These are phyloP conservation scores for Globomyces sp. DNA, from an alignment of 371 early-diverging fungal genomes.

Conservation along the genomic window DNA sequence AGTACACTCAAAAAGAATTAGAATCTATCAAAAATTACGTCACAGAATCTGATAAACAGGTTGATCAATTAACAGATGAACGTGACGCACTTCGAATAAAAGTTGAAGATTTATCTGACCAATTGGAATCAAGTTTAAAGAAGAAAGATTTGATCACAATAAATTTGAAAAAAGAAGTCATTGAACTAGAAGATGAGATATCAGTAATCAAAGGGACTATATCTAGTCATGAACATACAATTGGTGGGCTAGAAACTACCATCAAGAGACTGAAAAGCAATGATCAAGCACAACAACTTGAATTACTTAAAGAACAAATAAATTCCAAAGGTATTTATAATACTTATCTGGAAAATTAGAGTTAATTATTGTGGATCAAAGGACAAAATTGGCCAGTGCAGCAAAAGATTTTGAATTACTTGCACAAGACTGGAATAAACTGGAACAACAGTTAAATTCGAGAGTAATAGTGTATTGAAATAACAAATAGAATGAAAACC, in stretches of 20 bases:
- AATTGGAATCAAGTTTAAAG: constrained; percentile 22
- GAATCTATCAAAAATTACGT: constrained; percentile 29
- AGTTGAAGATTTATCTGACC: constrained; percentile 36
- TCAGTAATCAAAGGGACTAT: constrained; percentile 33
- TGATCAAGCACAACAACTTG: constrained; percentile 14
- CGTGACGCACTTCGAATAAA: constrained; percentile 36
- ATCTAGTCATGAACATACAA: constrained; percentile 18
- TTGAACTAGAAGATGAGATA: constrained; percentile 41
- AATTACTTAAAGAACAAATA: constrained; percentile 25
- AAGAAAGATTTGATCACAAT: constrained; percentile 16
- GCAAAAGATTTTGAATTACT: constrained; percentile 48
- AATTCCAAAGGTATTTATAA: constrained; percentile 25
- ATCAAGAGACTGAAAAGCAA: constrained; percentile 29
- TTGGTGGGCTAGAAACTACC: constrained; percentile 21
- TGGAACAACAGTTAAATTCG: constrained; percentile 26
- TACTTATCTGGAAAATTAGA: constrained; percentile 25
- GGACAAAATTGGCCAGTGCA: constrained; percentile 33
- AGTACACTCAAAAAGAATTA: constrained; percentile 34
- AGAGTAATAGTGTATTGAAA: not conserved
- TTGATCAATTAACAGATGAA: constrained; percentile 41
- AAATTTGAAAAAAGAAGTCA: constrained; percentile 31
- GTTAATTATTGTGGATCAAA: constrained; percentile 26
- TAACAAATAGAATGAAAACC: not conserved
- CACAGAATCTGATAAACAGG: constrained; percentile 26
- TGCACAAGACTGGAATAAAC: constrained; percentile 45